Evolutionary conservation across 148 eudicot species (phyloP).

Genomic region (Vaccinium vitisidaea): DNA sequence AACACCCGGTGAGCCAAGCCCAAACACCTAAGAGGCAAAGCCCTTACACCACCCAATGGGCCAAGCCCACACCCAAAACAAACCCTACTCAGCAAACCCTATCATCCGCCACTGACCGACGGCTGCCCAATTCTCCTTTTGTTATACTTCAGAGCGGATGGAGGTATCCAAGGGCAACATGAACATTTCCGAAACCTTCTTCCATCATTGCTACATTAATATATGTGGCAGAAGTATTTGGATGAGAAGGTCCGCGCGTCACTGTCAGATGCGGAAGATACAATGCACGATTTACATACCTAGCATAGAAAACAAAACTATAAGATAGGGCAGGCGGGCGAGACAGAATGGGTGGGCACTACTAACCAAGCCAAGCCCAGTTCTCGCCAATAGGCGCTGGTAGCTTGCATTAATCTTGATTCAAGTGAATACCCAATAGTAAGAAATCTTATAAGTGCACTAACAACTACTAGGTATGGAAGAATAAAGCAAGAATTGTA

Average conservation of each 20-base stretch:
- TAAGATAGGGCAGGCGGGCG: neutral
- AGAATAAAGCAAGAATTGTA: neutral
- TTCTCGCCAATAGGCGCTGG: too few species aligned
- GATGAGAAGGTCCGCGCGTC: slow-evolving; percentile 93
- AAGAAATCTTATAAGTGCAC: neutral
- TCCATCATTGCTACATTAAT: slow-evolving; percentile 99
- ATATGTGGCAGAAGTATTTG: slow-evolving; percentile 98
- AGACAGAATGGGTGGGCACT: too few species aligned
- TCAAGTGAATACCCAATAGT: neutral
- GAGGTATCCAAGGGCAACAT: slow-evolving; percentile 95
- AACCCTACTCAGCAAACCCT: too few species aligned
- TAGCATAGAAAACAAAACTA: slow-evolving; percentile 23
- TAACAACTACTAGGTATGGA: neutral
- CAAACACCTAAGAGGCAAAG: too few species aligned
- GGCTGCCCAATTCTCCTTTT: slow-evolving; percentile 34
- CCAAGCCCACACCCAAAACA: too few species aligned
- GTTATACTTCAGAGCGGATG: slow-evolving; percentile 98
- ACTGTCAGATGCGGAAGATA: slow-evolving; percentile 88
- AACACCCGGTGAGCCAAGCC: too few species aligned
- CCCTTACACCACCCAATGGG: too few species aligned
- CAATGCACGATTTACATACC: slow-evolving; percentile 96
- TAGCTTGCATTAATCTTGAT: neutral
- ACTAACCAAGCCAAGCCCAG: too few species aligned
- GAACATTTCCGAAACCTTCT: slow-evolving; percentile 99
- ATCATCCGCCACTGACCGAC: too few species aligned